Conservation (phyloP, 352 stramenopile species). For the Globisporangium takayamanum region DNA sequence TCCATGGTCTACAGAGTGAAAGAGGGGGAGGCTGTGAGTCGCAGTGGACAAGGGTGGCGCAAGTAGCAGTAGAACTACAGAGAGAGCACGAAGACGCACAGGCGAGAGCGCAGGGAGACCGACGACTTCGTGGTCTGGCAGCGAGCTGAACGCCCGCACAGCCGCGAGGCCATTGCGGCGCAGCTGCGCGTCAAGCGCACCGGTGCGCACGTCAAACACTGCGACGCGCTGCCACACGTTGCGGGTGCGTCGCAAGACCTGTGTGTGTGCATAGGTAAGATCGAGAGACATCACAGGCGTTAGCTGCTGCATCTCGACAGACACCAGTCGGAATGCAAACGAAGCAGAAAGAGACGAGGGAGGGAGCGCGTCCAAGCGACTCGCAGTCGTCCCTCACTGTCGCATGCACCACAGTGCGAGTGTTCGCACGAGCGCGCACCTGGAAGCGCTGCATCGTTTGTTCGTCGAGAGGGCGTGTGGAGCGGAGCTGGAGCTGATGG, state of each 20-base stretch:
- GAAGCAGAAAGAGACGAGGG: too few species aligned
- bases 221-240: constrained; percentile 54
- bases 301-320: too few species aligned
- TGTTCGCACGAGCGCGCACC: constrained; percentile 16
- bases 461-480: not conserved
- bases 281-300: not conserved
- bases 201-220: constrained; percentile 35
- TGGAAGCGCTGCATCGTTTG: constrained; percentile 56
- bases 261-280: not conserved
- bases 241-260: constrained; percentile 47
- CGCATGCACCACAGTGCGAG: too few species aligned
- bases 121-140: constrained; percentile 73
- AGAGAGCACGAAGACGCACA: constrained; percentile 12
- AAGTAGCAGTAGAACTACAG: not conserved
- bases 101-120: constrained; percentile 67
- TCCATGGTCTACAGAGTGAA: constrained; percentile 88
- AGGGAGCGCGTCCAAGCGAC: too few species aligned
- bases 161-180: constrained; percentile 19
- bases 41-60: not conserved
- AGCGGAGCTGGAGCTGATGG: too few species aligned
- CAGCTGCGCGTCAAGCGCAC: constrained; percentile 15
- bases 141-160: constrained; percentile 43
- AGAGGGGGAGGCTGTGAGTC: not conserved
- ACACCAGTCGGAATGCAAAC: too few species aligned
- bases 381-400: too few species aligned